Evolutionary conservation across 2,329 filamentous ascomycete species (phyloP), one percentile per base, ranked within the genome.

Genomic region (Aquanectria penicillioides): DNA sequence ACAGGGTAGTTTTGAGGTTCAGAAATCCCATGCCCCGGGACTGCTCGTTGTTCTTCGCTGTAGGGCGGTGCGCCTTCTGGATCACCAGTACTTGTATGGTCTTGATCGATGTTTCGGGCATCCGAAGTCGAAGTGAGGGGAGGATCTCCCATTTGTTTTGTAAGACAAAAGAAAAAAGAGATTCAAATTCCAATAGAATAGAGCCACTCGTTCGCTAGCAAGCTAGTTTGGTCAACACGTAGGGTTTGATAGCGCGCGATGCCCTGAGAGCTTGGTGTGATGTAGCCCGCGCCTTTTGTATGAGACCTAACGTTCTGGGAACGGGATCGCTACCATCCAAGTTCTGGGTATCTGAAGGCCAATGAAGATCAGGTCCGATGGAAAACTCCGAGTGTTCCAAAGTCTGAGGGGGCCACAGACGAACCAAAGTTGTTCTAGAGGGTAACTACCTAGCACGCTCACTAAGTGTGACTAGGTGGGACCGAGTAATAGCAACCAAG

Each of bases 1-100:
- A 64, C 65, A 60, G 75, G 71, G 10, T 73, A 59, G 38, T 65
- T 65, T 37, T 68, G 68, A 36, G 62, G 47, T 10, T 61, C 56
- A 29, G 69, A 26, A 57, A 46, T 41, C 11, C 31, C 57, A 59
- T 67, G 38, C 34, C 67, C 66, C 59, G 54, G 70, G 66, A 41
- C 13, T 49, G 36, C 47, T 34, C 44, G 59, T 37, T 60, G 44
- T 23, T 65, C 57, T 44, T 48, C 28, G 25, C 58, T 59, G 15
- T 37, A 18, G 8, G 59, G 29, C 15, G 53, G 26, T 40, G 57
- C 55, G 36, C 49, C 50, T 18, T 15, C 56, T 23, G 47, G 51
- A 29, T 57, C 50, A 43, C 49, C 56, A 17, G 31, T 37, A 31
- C 56, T 63, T 23, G 57, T 38, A 51, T 26, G 49, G 25, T 51